Conservation (phyloP, 176 grass and related monocot species). For the Carex scoparia region DNA sequence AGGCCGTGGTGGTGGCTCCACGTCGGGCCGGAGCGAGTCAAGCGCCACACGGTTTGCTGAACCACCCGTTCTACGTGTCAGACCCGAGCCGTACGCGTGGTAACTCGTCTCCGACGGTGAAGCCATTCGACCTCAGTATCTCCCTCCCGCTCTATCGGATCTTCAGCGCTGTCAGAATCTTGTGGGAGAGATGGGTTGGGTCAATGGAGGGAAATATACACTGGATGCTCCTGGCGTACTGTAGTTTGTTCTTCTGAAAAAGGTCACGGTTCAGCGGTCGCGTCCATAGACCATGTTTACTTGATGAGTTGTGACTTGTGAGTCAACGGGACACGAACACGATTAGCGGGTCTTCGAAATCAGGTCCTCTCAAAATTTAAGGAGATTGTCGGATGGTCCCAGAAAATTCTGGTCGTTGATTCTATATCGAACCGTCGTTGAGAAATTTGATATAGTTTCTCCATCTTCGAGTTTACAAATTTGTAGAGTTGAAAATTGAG, state of each 20-base stretch:
- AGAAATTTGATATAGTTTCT: no score
- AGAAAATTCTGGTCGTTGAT: background rate
- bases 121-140: conserved; percentile 7
- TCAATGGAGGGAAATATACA: background rate
- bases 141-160: background rate
- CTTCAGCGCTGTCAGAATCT: background rate
- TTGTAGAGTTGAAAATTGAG: no score
- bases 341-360: background rate
- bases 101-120: background rate
- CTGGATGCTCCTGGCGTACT: background rate
- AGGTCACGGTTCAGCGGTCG: background rate
- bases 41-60: conserved; percentile 9
- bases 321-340: background rate
- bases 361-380: background rate
- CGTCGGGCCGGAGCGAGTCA: conserved; percentile 40
- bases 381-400: background rate
- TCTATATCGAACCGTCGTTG: background rate
- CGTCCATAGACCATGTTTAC: background rate
- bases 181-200: background rate
- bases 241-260: background rate
- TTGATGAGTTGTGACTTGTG: background rate
- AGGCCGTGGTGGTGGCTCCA: conserved; percentile 61
- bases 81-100: conserved; percentile 33
- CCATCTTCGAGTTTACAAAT: no score
- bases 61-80: conserved; percentile 2